These are phyloP conservation scores for Quercus phellos DNA, from an alignment of 331 rosid species.

Conservation along the genomic window DNA sequence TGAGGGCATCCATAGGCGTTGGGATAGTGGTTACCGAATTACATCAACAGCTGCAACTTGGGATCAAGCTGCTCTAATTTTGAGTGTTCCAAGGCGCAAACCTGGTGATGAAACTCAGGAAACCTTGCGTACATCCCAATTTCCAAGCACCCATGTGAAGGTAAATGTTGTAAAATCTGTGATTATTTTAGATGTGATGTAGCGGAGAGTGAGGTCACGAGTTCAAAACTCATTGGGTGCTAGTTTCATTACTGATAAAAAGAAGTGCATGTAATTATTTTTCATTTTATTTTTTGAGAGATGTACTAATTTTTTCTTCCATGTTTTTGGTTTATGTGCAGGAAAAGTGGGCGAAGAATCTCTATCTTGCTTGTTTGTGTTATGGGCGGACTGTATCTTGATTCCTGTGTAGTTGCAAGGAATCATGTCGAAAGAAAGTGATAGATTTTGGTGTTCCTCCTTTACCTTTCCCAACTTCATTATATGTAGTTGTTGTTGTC, in stretches of 20 bases:
- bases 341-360: constrained; percentile 96
- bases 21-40: constrained; percentile 86
- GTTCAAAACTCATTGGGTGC: no score
- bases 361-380: constrained; percentile 79
- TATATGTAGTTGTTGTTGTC: neutral
- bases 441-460: neutral
- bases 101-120: constrained; percentile 88
- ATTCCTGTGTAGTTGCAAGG: constrained; percentile 9
- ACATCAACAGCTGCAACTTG: constrained; percentile 91
- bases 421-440: neutral
- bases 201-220: no score
- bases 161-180: constrained; percentile 24
- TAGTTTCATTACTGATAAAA: no score
- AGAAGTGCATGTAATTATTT: neutral
- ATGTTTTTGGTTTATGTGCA: constrained; percentile 27
- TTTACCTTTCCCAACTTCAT: neutral
- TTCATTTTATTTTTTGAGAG: neutral
- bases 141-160: constrained; percentile 96
- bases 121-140: constrained; percentile 81
- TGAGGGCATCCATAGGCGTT: constrained; percentile 90
- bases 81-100: constrained; percentile 85
- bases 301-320: neutral
- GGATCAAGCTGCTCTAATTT: constrained; percentile 93
- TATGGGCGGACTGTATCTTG: constrained; percentile 87
- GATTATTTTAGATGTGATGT: neutral